Evolutionary conservation across 192 early-diverging fungal species (phyloP).

Genomic region (Backusella liffmaniae): DNA sequence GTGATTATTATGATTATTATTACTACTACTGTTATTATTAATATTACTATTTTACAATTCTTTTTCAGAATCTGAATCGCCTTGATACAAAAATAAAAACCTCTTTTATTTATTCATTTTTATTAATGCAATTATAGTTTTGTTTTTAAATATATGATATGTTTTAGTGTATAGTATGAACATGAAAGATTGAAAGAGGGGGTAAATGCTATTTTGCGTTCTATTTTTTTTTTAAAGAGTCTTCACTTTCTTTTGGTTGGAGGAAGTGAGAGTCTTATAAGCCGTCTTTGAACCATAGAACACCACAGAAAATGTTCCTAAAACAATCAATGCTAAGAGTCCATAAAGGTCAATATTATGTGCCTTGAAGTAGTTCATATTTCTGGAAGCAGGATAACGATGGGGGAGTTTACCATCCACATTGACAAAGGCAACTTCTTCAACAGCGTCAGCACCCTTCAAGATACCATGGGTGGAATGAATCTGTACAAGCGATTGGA

Average conservation of each 20-base stretch:
- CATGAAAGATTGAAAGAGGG: no score
- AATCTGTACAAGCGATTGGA: slow-evolving; percentile 13
- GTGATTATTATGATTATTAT: no score
- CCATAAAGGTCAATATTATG: slow-evolving; percentile 19
- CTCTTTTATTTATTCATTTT: no score
- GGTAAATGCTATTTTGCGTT: no score
- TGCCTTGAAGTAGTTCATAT: slow-evolving; percentile 19
- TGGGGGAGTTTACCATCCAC: slow-evolving; percentile 10
- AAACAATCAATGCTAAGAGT: neutral
- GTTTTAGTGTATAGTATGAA: no score
- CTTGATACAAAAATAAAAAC: no score
- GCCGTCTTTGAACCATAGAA: neutral
- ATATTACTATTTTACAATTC: no score
- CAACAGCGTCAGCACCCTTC: slow-evolving; percentile 17
- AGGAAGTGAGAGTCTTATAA: neutral
- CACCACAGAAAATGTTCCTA: neutral
- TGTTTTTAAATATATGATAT: no score
- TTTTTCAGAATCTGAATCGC: no score
- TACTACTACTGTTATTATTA: no score
- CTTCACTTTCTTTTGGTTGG: neutral
- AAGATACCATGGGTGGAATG: neutral
- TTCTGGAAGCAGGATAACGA: slow-evolving; percentile 6
- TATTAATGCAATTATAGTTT: no score
- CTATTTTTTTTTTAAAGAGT: no score
- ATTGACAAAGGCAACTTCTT: slow-evolving; percentile 18